phyloP scores from a whole-genome alignment of 768 basidiomycete species.

The Rhodocollybia butyracea region DNA sequence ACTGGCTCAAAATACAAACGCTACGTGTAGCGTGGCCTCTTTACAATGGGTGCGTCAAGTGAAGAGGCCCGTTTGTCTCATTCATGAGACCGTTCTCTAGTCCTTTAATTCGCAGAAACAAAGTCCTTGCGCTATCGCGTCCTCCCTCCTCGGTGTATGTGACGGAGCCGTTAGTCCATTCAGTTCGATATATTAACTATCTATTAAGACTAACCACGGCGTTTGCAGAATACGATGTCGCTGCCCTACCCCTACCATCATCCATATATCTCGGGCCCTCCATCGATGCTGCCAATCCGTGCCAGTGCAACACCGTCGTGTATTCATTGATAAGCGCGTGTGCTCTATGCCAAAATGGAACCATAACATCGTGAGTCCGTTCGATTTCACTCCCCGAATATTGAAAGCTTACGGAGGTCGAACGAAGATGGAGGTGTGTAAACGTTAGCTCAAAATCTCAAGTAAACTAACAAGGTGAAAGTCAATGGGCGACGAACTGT shows the following conservation, averaged over 20 bases:
- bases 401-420: too few species aligned
- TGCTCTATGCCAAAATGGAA: slow-evolving; percentile 49
- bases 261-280: slow-evolving; percentile 38
- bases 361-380: slow-evolving; percentile 33
- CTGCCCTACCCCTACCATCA: slow-evolving; percentile 19
- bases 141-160: slow-evolving; percentile 41
- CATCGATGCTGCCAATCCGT: slow-evolving; percentile 33
- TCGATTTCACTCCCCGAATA: too few species aligned
- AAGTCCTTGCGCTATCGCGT: slow-evolving; percentile 44
- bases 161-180: slow-evolving; percentile 40
- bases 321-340: slow-evolving; percentile 59
- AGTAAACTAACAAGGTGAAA: too few species aligned
- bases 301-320: slow-evolving; percentile 54
- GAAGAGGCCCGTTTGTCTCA: not conserved
- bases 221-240: slow-evolving; percentile 26
- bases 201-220: not conserved
- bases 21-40: slow-evolving; percentile 14
- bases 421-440: too few species aligned
- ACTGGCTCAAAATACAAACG: slow-evolving; percentile 30
- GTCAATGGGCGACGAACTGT: slow-evolving; percentile 47
- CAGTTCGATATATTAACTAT: not conserved
- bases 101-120: slow-evolving; percentile 39
- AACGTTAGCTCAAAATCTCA: too few species aligned
- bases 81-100: not conserved
- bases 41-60: slow-evolving; percentile 24